Evolutionary conservation across 1,284 basidiomycete genomes (phyloP).

Genomic region (Tylopilus sp.): DNA sequence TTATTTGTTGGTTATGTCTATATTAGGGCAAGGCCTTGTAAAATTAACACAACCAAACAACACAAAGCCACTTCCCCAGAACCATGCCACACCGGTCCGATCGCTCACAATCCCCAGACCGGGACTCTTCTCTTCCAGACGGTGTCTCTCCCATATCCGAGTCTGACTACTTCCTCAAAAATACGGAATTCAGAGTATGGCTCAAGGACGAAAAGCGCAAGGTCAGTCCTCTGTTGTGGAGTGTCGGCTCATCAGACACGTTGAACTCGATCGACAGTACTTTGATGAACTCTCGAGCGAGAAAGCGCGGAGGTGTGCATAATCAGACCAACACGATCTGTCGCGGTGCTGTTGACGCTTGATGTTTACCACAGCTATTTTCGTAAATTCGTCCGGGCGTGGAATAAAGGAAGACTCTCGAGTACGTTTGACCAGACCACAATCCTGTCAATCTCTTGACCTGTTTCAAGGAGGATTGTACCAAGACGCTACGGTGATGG

Average conservation of each 20-base stretch:
- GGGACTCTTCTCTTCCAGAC: conserved; percentile 55
- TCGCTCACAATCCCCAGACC: conserved; percentile 31
- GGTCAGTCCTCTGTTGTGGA: too few relatives aligned
- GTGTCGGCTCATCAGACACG: background rate
- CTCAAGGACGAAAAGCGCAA: too few relatives aligned
- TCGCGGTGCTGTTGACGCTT: conserved; percentile 8
- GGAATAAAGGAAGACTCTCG: conserved; percentile 80
- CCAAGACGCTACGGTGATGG: conserved; percentile 62
- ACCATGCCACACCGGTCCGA: conserved; percentile 23
- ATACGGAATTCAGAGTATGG: conserved; percentile 33
- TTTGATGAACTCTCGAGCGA: conserved; percentile 83
- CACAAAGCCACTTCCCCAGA: too few relatives aligned
- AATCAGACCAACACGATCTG: background rate
- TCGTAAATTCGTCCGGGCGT: conserved; percentile 85
- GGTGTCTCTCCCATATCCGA: conserved; percentile 67
- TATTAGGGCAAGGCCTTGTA: conserved; percentile 8
- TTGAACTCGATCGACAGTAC: conserved; percentile 58
- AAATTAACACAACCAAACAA: conserved; percentile 29
- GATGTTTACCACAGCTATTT: conserved; percentile 69
- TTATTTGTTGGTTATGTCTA: background rate
- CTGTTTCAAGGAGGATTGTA: conserved; percentile 57
- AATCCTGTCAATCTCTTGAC: background rate
- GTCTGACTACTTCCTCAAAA: conserved; percentile 35
- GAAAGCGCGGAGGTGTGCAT: conserved; percentile 73
- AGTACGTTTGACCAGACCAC: conserved; percentile 47